A percentile compares a stretch with the other conserved stretches of the same genome.
Evolutionary conservation across 2,329 filamentous ascomycete genomes (phyloP).

Genomic region (Teratosphaeriaceae sp.): DNA sequence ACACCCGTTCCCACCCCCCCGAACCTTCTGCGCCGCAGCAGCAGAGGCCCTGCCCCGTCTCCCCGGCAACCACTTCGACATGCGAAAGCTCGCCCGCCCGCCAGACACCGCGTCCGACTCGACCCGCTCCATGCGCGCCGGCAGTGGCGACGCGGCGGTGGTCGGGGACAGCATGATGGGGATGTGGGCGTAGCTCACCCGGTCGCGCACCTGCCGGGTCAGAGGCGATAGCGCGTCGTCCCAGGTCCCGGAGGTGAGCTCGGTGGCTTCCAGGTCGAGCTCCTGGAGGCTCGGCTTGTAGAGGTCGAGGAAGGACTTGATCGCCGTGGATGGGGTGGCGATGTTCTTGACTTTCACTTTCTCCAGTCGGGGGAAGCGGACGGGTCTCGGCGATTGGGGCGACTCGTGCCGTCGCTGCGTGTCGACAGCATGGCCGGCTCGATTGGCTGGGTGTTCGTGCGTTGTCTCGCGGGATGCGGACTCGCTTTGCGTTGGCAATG

Average conservation of each 20-base stretch:
- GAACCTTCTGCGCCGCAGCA: constrained; percentile 11
- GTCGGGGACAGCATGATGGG: constrained; percentile 29
- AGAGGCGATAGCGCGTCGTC: constrained; percentile 74
- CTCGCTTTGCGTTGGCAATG: constrained; percentile 57
- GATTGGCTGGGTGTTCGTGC: constrained; percentile 2
- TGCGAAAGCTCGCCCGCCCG: constrained; percentile 13
- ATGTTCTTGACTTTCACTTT: constrained; percentile 67
- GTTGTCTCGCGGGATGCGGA: neutral
- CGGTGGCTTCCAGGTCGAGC: constrained; percentile 73
- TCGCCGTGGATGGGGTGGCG: constrained; percentile 62
- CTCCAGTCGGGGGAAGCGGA: constrained; percentile 61
- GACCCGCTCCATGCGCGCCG: constrained; percentile 14
- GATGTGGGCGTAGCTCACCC: constrained; percentile 17
- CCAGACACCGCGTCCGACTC: constrained; percentile 10
- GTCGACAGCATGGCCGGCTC: constrained; percentile 14
- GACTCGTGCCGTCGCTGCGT: constrained; percentile 7
- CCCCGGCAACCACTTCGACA: constrained; percentile 18
- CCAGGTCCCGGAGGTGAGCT: constrained; percentile 67
- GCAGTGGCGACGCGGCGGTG: constrained; percentile 6
- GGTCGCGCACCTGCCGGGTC: constrained; percentile 27
- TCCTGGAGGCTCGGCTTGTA: constrained; percentile 65
- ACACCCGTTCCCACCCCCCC: constrained; percentile 20
- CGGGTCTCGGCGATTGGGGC: constrained; percentile 30
- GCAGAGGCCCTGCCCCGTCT: constrained; percentile 10
- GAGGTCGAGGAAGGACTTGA: constrained; percentile 59